phyloP scores from a whole-genome alignment of 1,284 basidiomycete species.

The Boletus chippewaensis region DNA sequence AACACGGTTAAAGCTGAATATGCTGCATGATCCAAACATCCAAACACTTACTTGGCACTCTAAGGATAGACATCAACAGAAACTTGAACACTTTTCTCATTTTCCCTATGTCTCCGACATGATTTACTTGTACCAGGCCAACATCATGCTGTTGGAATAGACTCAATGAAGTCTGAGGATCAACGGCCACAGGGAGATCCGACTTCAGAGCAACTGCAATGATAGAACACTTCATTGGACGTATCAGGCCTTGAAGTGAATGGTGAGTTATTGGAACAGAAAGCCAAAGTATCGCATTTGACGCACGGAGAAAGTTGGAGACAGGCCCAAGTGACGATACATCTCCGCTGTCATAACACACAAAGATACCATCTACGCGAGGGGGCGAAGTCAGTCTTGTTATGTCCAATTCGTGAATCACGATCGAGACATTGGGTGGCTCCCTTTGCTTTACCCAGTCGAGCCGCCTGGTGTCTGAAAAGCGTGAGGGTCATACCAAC shows the following conservation, averaged over 20 bases:
- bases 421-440: conserved; percentile 25
- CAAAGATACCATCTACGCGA: conserved; percentile 59
- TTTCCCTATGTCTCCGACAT: conserved; percentile 45
- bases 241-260: conserved; percentile 45
- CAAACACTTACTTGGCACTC: conserved; percentile 44
- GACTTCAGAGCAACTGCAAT: conserved; percentile 72
- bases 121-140: conserved; percentile 63
- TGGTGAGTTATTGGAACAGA: conserved; percentile 11
- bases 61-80: conserved; percentile 53
- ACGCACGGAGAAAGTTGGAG: conserved; percentile 56
- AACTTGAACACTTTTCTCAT: conserved; percentile 63
- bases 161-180: conserved; percentile 45
- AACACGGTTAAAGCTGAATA: conserved; percentile 5
- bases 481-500: conserved; percentile 16
- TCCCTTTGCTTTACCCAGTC: conserved; percentile 32
- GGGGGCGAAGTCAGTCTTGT: conserved; percentile 42
- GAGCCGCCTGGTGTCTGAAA: conserved; percentile 28
- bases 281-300: conserved; percentile 5
- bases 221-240: conserved; percentile 49
- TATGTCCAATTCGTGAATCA: conserved; percentile 31
- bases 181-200: conserved; percentile 52
- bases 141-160: conserved; percentile 51
- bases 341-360: conserved; percentile 69
- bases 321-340: conserved; percentile 55
- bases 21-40: not conserved